phyloP scores from a whole-genome alignment of 345 rosid genomes.

The Eucalyptus curtisii region DNA sequence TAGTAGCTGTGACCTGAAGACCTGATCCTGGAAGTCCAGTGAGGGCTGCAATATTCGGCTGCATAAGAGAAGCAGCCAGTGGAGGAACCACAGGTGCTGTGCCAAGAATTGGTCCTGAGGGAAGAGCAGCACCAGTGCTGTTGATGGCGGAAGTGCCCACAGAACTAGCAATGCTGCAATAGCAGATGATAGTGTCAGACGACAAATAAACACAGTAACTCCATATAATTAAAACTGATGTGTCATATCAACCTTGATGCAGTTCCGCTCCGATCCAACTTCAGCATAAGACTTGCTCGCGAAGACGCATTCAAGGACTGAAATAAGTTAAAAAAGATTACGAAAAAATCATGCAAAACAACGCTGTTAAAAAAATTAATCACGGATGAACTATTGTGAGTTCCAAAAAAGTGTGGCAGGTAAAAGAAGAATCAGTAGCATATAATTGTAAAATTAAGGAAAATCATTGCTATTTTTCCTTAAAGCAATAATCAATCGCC shows the following conservation, averaged over 20 bases:
- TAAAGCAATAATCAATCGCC: not conserved
- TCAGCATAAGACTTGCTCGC: slow-evolving; percentile 82
- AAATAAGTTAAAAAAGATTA: not conserved
- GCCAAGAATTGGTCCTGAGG: slow-evolving; percentile 29
- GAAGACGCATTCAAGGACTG: slow-evolving; percentile 91
- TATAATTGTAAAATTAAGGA: not conserved
- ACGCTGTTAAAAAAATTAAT: not conserved
- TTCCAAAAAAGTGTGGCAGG: not conserved
- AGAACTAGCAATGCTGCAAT: not conserved
- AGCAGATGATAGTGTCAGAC: not conserved
- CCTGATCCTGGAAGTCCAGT: slow-evolving; percentile 44
- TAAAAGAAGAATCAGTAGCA: not conserved
- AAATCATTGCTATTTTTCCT: not conserved
- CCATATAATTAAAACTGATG: not conserved
- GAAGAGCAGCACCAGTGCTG: slow-evolving; percentile 28
- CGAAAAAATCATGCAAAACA: not conserved
- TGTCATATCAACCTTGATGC: slow-evolving; percentile 47
- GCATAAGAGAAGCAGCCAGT: slow-evolving; percentile 36
- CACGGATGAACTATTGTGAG: not conserved
- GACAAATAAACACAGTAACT: not conserved
- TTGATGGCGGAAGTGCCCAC: slow-evolving; percentile 16
- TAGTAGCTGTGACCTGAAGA: slow-evolving; percentile 20
- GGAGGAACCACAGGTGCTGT: slow-evolving; percentile 29
- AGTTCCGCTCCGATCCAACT: slow-evolving; percentile 85
- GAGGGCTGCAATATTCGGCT: slow-evolving; percentile 31